Evolutionary conservation across 192 early-diverging fungal species (phyloP), one percentile per base, ranked within the genome.

Genomic region (Rhizophlyctis rosea): DNA sequence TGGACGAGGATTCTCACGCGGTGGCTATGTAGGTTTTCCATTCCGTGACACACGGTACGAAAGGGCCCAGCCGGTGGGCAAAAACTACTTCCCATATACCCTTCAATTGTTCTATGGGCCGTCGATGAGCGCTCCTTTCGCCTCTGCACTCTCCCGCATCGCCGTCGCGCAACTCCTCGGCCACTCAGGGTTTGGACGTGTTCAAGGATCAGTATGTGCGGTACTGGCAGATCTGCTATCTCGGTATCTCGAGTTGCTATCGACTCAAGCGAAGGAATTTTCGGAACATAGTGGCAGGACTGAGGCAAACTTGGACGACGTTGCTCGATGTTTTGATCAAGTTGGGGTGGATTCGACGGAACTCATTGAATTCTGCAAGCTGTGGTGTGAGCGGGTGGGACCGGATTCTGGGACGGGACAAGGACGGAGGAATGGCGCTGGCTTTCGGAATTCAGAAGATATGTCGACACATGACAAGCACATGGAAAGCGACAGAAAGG

Each of bases 251-350:
- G 57, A 31, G 11, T 28, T 54, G 5, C 28, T 58, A 5, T 55
- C 57, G 21, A 21, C 30, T 9, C 33, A 21, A 5, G 57, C 57
- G 3, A 18, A 33, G 7, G 34, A 36, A 18, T 30, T 14, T 7
- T 23, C 57, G 31, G 31, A 67, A 11, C 44, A 51, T 30, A 47
- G 50, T 28, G 57, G 57, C n/a, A n/a, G 65, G 31, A 18, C 27
- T 2, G 27, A 27, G 29, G 18, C 57, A 18, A 58, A 67, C 25
- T 34, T 67, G 44, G 65, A 67, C 30, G 65, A 67, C 34, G 57
- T 54, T 3, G 63, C 63, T 27, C 63, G 63, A 14, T 29, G 16
- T 4, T 30, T 65, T 18, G 63, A 65, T 16, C 34, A 65, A 13
- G 27, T 49, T 3, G 31, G 54, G 2, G 48, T 59, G 16, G 47